Evolutionary conservation across 164 flowering plant genomes (phyloP).

Genomic region (Stephania yunnanensis): DNA sequence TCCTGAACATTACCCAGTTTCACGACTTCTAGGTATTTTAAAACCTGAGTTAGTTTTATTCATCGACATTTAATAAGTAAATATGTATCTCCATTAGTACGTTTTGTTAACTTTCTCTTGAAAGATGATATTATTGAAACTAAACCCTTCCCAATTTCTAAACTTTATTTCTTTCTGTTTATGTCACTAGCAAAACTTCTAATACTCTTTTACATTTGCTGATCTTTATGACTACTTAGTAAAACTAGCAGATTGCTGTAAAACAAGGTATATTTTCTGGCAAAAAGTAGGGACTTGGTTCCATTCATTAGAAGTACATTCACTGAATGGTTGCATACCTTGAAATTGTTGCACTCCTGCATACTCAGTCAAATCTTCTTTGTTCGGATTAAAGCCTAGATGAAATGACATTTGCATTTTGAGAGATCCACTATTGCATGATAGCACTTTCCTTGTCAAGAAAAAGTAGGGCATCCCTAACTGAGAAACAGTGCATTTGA

Average conservation of each 20-base stretch:
- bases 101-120: background rate
- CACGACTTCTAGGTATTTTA: conserved; percentile 66
- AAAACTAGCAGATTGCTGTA: background rate
- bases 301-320: background rate
- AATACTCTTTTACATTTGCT: background rate
- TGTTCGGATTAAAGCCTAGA: background rate
- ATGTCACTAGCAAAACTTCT: background rate
- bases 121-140: background rate
- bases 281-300: background rate
- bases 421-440: background rate
- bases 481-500: background rate
- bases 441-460: background rate
- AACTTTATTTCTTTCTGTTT: background rate
- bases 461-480: background rate
- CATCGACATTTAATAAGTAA: background rate
- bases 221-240: background rate
- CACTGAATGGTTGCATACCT: background rate
- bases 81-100: background rate
- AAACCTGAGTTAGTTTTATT: background rate
- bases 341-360: background rate
- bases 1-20: conserved; percentile 87
- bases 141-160: background rate
- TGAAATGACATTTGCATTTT: background rate
- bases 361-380: background rate
- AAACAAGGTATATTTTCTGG: background rate